Evolutionary conservation across 1,284 basidiomycete genomes (phyloP), one percentile per base, ranked within the genome.

Genomic region (Ustilago nuda): DNA sequence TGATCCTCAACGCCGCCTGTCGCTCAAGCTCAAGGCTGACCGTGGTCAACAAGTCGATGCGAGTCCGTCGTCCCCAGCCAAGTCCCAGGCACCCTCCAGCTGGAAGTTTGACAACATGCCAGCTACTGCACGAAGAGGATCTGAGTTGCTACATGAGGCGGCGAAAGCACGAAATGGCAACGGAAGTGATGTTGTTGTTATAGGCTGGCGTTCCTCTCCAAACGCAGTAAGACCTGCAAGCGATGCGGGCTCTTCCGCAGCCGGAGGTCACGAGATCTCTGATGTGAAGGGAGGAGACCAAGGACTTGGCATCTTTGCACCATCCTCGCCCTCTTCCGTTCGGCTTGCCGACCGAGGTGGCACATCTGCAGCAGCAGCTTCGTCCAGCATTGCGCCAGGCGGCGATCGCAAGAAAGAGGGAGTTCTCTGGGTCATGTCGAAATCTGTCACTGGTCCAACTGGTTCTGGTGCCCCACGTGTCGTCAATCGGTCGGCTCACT

Each of bases 391-490:
- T 7, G 17, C 23, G 19, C 41, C 57, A 37, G 67, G 72, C 27
- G 61, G 53, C n/a, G 73, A 76, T 5, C 64, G 81, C 32, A 82
- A 79, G 74, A 82, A 80, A 56, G 78, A 82, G 60, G 81, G 81
- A 15, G 66, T 82, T 11, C 63, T 82, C 3, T 82, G 80, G 80
- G 81, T 76, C 17, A 71, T 78, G 62, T 68, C 60, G 19, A 82
- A 80, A 36, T 46, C 75, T 12, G 53, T 79, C 60, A 59, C 54
- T 3, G 76, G 76, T 17, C 63, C 70, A 15, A 72, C 63, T 11
- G 78, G 78, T 2, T 56, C 73, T 11, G 80, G 80, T 59, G 78
- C 78, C 3, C 81, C 80, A 4, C 74, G 80, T 7, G 72, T 61
- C 41, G 70, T 80, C 59, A 78, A 67, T 32, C 72, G 78, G 1